Percentiles rank a stretch among this genome's conserved stretches.
Conservation (phyloP, 192 early-diverging fungal species). For the Thamnidium elegans region DNA sequence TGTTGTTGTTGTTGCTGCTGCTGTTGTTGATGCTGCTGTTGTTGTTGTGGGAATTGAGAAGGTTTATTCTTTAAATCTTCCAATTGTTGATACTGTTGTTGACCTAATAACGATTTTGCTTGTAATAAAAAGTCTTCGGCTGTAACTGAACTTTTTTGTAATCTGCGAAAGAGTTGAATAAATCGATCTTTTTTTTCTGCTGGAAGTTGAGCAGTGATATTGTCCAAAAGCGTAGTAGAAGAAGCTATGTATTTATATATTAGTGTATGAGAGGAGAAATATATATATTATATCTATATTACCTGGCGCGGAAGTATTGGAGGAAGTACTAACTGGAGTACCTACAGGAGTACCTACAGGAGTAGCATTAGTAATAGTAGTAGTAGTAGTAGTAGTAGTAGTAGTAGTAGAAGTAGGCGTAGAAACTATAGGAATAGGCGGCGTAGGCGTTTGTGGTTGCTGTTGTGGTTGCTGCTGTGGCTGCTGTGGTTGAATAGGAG, state of each 20-base stretch:
- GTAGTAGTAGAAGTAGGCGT: neutral
- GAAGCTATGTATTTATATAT: constrained; percentile 1
- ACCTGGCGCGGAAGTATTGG: neutral
- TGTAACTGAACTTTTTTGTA: constrained; percentile 39
- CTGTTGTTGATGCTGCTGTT: neutral
- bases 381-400: neutral
- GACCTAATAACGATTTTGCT: constrained; percentile 37
- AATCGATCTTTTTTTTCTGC: constrained; percentile 24
- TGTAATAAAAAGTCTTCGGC: constrained; percentile 41
- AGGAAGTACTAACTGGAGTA: neutral
- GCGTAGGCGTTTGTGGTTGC: neutral
- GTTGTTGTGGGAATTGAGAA: neutral
- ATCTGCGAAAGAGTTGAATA: constrained; percentile 22
- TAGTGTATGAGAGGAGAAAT: neutral
- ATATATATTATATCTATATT: neutral
- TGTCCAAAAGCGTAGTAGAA: constrained; percentile 23
- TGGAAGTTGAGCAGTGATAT: constrained; percentile 25
- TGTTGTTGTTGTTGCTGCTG: neutral
- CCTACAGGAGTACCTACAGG: neutral
- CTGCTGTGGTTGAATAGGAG: neutral
- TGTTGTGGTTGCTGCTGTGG: too few species aligned
- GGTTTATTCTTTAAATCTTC: constrained; percentile 43
- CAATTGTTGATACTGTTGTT: constrained; percentile 44
- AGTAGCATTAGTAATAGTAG: neutral
- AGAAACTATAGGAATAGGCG: neutral